A percentile compares a stretch with the other conserved stretches of the same genome.
Evolutionary conservation across 148 eudicot genomes (phyloP).

Genomic region (Tetragonia tetragonoides): DNA sequence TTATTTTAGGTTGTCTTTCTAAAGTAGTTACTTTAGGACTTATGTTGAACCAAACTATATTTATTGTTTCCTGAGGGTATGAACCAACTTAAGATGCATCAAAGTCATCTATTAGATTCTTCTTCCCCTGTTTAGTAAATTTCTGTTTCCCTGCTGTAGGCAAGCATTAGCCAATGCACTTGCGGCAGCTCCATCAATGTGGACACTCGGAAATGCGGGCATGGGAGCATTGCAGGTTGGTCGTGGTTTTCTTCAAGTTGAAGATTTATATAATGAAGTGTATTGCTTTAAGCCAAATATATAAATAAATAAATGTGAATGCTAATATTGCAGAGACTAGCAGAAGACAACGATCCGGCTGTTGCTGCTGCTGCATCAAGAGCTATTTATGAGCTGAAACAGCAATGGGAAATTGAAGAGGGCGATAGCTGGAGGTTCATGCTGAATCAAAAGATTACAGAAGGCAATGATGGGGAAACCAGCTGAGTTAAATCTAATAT

Average conservation of each 20-base stretch:
- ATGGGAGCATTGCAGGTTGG: conserved; percentile 98
- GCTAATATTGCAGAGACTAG: conserved; percentile 63
- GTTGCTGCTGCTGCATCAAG: conserved; percentile 87
- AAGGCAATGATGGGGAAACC: conserved; percentile 24
- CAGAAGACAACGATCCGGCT: conserved; percentile 86
- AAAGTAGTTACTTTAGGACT: too few species aligned
- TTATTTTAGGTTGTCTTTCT: neutral
- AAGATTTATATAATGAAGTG: too few species aligned
- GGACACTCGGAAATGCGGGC: conserved; percentile 99
- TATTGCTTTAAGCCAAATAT: too few species aligned
- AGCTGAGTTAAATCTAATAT: conserved; percentile 9
- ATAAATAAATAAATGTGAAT: neutral
- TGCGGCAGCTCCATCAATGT: conserved; percentile 94
- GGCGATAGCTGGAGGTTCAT: conserved; percentile 92
- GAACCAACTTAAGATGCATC: too few species aligned
- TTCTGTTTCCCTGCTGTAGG: conserved; percentile 30
- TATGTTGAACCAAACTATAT: too few species aligned
- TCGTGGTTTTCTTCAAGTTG: neutral
- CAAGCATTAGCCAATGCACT: conserved; percentile 93
- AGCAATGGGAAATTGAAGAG: conserved; percentile 92
- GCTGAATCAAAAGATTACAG: conserved; percentile 38
- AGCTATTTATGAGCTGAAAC: conserved; percentile 75
- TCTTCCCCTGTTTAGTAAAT: neutral
- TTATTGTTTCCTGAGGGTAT: too few species aligned
- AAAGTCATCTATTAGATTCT: neutral